Base-by-base conservation (phyloP, 176 grass and related monocot genomes). In the Olyra latifolia region DNA sequence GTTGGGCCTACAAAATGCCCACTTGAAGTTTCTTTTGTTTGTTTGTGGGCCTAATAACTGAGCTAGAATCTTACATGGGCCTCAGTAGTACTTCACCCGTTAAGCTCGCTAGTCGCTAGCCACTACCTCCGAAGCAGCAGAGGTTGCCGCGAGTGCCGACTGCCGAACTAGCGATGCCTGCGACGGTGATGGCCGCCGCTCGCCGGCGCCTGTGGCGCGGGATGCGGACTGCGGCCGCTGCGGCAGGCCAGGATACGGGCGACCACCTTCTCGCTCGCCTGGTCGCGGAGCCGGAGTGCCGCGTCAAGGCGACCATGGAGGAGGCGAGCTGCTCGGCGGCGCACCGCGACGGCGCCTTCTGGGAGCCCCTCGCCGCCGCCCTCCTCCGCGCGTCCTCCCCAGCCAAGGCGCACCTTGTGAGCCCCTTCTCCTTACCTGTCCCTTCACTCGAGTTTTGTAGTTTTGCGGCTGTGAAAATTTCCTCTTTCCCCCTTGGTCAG, bases 351-450 rank as follows among this genome's bases (percentile, higher is more conserved):
- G 58, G n/a, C 48, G 69, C 52, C 48, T 86, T 83, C 49, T 92
- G 86, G 90, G 82, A 89, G 66, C 72, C 78, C 44, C 82, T 89
- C 74, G 60, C 69, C 35, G 41, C 62, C 11, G 82, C 82, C 38
- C 90, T 89, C 38, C 86, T 92, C 47, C 86, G 72, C 29, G 30
- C 35, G 8, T 86, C 82, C 19, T 83, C 62, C 29, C 90, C 73
- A 1, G 24, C 55, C 54, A 89, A 92, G 77, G 90, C 86, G 7
- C 75, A 75, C 80, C 64, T 92, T 20, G 86, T 89, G 78, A 80
- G 85, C 55, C 19, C 16, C 10, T 78, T 7, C 38, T 42, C 20
- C 22, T 72, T 17, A 4, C 4, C 52, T 8, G 5, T 16, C 3
- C 0, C 20, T 4, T 29, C 8, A 43, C 0, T 19, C 2, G 48